Evolutionary conservation across 2,329 filamentous ascomycete genomes (phyloP), one percentile per base, ranked within the genome.

Genomic region (Fusarium sacchari): DNA sequence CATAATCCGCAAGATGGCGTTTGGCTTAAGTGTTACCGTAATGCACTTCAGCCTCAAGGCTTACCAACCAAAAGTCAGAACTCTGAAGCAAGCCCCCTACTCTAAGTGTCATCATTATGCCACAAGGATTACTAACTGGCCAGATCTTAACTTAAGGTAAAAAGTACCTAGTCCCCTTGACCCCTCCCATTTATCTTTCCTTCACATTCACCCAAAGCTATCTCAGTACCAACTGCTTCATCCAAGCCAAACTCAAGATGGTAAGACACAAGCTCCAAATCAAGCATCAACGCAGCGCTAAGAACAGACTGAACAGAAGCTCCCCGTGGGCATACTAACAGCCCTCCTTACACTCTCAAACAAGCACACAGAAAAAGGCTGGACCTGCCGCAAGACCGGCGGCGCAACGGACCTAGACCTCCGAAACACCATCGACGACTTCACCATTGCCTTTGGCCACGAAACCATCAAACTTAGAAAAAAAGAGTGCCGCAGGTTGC

Each of bases 201-300:
- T n/a, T n/a, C 13, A n/a, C 22, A 40, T 1, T 14, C 3, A 3
- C 5, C 20, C 4, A 14, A 40, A 40, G 2, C 1, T 14, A 0
- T 40, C 20, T 40, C 1, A 4, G n/a, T n/a, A 15, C 22, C 39
- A 40, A 7, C 14, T 9, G 17, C 14, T 42, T 11, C 14, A n/a
- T 42, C 40, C 22, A 42, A 15, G 13, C 1, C 39, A 2, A 40
- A 6, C 12, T 0, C 22, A n/a, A 42, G 40, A 42, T 24, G 1
- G 22, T 42, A 42, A 42, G 0, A 42, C 15, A 7, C 40, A 42
- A n/a, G 0, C 40, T 42, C 0, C 14, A 42, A 7, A 42, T 1
- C 40, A 42, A 7, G 22, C 22, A 42, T 42, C 6, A 40, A 14
- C 3, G 9, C 6, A 42, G 39, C 40, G 40, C 9, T 42, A 42